These are phyloP conservation scores for Ogataea salicorniae DNA, from an alignment of 805 yeast genomes.

Conservation along the genomic window DNA sequence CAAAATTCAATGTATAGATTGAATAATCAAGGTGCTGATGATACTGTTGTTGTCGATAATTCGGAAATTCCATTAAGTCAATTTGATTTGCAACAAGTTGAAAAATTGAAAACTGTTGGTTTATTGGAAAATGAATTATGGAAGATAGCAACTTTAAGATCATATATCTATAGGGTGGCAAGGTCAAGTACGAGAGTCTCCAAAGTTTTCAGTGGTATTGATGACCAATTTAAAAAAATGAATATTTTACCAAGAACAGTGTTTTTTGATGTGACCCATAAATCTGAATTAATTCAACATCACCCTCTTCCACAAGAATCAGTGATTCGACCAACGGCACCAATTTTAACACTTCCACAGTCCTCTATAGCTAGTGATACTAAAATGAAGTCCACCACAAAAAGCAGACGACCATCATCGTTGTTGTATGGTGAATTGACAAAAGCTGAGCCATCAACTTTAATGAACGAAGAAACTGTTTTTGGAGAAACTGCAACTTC, in stretches of 20 bases:
- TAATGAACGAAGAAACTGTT: slow-evolving; percentile 19
- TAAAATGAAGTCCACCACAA: not conserved
- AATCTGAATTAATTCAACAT: slow-evolving; percentile 18
- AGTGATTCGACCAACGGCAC: slow-evolving; percentile 1
- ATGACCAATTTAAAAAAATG: slow-evolving; percentile 26
- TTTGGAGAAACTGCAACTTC: slow-evolving; percentile 18
- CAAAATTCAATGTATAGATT: slow-evolving; percentile 14
- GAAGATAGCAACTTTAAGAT: slow-evolving; percentile 71
- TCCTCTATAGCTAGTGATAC: slow-evolving; percentile 3
- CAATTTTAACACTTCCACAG: slow-evolving; percentile 6
- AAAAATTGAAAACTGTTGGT: slow-evolving; percentile 67
- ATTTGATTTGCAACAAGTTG: slow-evolving; percentile 71
- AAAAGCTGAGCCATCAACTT: slow-evolving; percentile 18
- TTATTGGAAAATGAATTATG: slow-evolving; percentile 67
- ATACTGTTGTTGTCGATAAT: slow-evolving; percentile 35
- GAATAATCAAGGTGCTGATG: slow-evolving; percentile 20
- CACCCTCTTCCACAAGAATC: not conserved
- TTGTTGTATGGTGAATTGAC: slow-evolving; percentile 15
- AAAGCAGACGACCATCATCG: slow-evolving; percentile 9
- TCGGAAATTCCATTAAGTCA: slow-evolving; percentile 50
- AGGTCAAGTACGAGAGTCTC: slow-evolving; percentile 32
- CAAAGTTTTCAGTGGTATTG: slow-evolving; percentile 4
- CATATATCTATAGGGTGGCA: slow-evolving; percentile 59
- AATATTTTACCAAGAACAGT: slow-evolving; percentile 46
- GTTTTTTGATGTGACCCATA: slow-evolving; percentile 40